Evolutionary conservation across 2,329 filamentous ascomycete genomes (phyloP).

Genomic region (Pseudocercospora fuligena): DNA sequence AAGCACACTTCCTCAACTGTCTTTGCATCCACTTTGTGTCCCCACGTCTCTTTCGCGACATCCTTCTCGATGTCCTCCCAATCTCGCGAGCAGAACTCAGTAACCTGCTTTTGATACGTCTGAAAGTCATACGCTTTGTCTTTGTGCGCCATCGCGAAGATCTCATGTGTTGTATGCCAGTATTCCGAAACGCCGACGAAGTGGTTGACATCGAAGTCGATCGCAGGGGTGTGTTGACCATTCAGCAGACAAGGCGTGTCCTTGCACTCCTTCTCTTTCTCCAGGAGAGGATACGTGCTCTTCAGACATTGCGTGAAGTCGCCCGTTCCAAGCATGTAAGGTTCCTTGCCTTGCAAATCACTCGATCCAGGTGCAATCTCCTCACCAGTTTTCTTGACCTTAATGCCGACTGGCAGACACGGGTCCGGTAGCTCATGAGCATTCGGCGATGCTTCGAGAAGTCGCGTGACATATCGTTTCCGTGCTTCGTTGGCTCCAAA

Average conservation of each 20-base stretch:
- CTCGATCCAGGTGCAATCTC: conserved; percentile 54
- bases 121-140: conserved; percentile 85
- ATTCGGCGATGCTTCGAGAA: conserved; percentile 69
- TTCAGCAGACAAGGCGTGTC: conserved; percentile 88
- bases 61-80: conserved; percentile 77
- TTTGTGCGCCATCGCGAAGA: conserved; percentile 79
- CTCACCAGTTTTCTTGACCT: conserved; percentile 73
- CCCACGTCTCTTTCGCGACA: conserved; percentile 69
- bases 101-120: conserved; percentile 84
- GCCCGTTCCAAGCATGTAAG: conserved; percentile 78
- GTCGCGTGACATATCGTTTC: conserved; percentile 76
- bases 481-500: conserved; percentile 97
- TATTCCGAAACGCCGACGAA: conserved; percentile 98
- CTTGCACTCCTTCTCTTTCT: conserved; percentile 83
- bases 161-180: conserved; percentile 97
- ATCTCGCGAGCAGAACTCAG: conserved; percentile 80
- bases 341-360: conserved; percentile 46
- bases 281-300: conserved; percentile 81
- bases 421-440: conserved; percentile 85
- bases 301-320: conserved; percentile 83
- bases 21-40: conserved; percentile 72
- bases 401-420: conserved; percentile 80
- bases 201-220: conserved; percentile 96
- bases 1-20: conserved; percentile 90
- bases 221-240: conserved; percentile 88